A percentile compares a stretch with the other conserved stretches of the same genome.
Conservation (phyloP, 768 basidiomycete genomes). For the Candolleomyces aberdarensis region DNA sequence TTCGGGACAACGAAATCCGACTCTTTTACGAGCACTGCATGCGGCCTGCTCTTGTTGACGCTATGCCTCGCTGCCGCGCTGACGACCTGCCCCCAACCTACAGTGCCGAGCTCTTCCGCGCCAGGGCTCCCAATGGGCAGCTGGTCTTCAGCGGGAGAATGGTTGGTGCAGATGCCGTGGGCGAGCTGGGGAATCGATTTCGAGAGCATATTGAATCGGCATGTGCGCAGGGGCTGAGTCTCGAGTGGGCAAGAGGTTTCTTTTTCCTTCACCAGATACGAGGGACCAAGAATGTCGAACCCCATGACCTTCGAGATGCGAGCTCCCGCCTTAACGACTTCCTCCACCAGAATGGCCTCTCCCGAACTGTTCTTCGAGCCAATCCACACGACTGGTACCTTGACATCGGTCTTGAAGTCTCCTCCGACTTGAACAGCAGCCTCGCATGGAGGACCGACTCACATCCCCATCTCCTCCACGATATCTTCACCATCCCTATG, state of each 20-base stretch:
- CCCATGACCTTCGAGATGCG: slow-evolving; percentile 9
- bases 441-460: slow-evolving; percentile 28
- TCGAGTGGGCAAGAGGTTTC: slow-evolving; percentile 17
- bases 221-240: background rate
- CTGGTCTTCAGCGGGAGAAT: slow-evolving; percentile 16
- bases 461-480: slow-evolving; percentile 19
- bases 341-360: background rate
- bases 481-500: slow-evolving; percentile 10
- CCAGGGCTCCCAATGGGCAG: slow-evolving; percentile 12
- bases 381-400: slow-evolving; percentile 20
- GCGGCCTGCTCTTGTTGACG: slow-evolving; percentile 17
- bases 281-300: slow-evolving; percentile 19
- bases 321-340: background rate
- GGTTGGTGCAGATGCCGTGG: slow-evolving; percentile 8
- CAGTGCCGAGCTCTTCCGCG: slow-evolving; percentile 18
- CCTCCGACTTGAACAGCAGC: slow-evolving; percentile 13
- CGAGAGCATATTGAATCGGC: slow-evolving; percentile 2
- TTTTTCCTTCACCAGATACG: slow-evolving; percentile 26
- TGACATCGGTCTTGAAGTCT: slow-evolving; percentile 27
- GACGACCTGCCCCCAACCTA: slow-evolving; percentile 25
- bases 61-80: slow-evolving; percentile 3
- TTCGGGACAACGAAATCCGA: slow-evolving; percentile 9
- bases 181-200: slow-evolving; percentile 12
- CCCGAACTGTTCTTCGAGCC: background rate
- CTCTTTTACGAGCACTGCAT: slow-evolving; percentile 22